Percentiles rank a stretch among this genome's conserved stretches.
These are phyloP conservation scores for Eucalyptus tenuipes DNA, from an alignment of 345 rosid species.

Conservation along the genomic window DNA sequence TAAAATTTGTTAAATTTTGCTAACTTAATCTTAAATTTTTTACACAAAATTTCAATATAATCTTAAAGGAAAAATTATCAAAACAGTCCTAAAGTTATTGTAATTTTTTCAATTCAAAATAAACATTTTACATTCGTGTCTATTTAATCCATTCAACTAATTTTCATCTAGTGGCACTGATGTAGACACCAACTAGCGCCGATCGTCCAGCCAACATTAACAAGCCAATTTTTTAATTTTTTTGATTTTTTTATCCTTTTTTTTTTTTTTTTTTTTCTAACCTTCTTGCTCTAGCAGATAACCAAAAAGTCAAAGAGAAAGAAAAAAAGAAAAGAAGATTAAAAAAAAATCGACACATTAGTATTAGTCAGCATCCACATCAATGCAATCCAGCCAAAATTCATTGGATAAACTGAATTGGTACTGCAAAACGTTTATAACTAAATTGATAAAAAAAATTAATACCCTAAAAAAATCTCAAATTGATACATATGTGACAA, in stretches of 20 bases:
- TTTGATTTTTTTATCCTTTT: no score
- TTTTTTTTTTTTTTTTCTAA: no score
- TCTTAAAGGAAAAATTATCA: accelerated
- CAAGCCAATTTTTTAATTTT: no score
- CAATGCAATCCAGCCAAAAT: accelerated
- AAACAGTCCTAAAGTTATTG: no score
- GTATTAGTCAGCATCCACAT: accelerated
- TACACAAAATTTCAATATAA: background rate
- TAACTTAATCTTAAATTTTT: background rate
- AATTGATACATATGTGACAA: accelerated
- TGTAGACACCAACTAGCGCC: no score
- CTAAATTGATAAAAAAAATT: accelerated
- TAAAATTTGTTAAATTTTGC: no score
- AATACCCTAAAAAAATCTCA: accelerated
- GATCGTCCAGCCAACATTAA: accelerated
- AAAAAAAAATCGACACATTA: no score
- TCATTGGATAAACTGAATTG: accelerated
- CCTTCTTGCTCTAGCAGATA: accelerated
- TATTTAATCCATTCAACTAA: no score
- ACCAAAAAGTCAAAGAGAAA: accelerated
- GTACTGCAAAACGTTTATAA: accelerated
- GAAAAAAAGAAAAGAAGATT: no score
- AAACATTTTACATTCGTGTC: accelerated
- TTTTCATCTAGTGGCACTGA: no score
- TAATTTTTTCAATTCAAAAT: no score